Conservation (phyloP, 306 rosid genomes). For the Quercus wislizeni region DNA sequence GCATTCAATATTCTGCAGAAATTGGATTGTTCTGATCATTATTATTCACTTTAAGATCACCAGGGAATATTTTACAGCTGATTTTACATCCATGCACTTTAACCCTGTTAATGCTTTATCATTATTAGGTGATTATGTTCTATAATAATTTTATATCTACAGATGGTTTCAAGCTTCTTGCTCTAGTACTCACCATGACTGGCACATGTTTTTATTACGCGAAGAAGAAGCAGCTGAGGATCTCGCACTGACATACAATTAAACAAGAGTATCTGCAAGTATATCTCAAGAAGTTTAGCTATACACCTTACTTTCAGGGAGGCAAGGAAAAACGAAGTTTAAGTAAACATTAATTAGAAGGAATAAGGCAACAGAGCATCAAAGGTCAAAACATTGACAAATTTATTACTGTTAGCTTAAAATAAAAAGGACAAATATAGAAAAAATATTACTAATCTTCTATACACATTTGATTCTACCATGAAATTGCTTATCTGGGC, state of each 20-base stretch:
- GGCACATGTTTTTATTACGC: conserved; percentile 76
- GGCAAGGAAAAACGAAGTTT: too few species aligned
- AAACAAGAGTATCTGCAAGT: conserved; percentile 81
- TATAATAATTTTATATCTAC: conserved; percentile 12
- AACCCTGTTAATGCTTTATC: neutral
- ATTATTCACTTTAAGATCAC: neutral
- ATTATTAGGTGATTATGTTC: neutral
- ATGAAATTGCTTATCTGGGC: neutral
- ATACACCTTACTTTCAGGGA: too few species aligned
- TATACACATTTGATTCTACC: neutral
- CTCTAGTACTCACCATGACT: conserved; percentile 59
- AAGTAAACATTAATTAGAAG: conserved; percentile 1
- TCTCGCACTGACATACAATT: conserved; percentile 92
- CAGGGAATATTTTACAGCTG: neutral
- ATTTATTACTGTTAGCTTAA: neutral
- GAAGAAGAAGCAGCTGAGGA: conserved; percentile 85
- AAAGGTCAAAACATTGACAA: neutral
- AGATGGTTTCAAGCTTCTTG: neutral
- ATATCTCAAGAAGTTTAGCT: conserved; percentile 8
- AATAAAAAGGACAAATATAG: neutral
- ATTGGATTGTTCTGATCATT: neutral
- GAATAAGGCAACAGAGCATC: conserved; percentile 11
- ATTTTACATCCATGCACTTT: neutral
- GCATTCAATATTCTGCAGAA: conserved; percentile 8
- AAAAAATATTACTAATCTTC: neutral